A percentile compares a stretch with the other conserved stretches of the same genome.
These are phyloP conservation scores for Solanum chiquidenum DNA, from an alignment of 257 asterid species.

Conservation along the genomic window DNA sequence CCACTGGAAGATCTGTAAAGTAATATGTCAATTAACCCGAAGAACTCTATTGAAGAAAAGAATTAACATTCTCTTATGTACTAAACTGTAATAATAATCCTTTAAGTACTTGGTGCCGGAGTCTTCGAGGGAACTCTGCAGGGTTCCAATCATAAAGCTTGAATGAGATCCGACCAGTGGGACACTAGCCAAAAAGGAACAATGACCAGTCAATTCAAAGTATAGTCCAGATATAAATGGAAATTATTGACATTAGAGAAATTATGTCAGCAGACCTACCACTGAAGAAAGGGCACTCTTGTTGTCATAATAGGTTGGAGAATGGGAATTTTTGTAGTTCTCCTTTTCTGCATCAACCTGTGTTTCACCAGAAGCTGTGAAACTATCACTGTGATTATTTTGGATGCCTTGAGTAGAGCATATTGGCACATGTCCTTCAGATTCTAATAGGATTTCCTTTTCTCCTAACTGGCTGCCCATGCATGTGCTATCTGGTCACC, in stretches of 20 bases:
- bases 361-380: constrained; percentile 34
- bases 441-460: constrained; percentile 36
- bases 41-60: constrained; percentile 5
- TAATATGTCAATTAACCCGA: constrained; percentile 14
- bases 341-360: constrained; percentile 34
- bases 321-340: constrained; percentile 23
- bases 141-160: constrained; percentile 97
- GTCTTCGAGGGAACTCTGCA: constrained; percentile 89
- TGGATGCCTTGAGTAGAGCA: constrained; percentile 34
- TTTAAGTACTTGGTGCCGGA: constrained; percentile 85
- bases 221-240: neutral
- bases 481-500: constrained; percentile 35
- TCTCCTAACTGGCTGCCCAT: constrained; percentile 36
- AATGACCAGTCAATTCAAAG: neutral
- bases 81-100: constrained; percentile 63
- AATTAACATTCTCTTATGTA: constrained; percentile 19
- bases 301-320: constrained; percentile 50
- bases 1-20: constrained; percentile 75
- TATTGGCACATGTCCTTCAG: constrained; percentile 44
- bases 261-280: constrained; percentile 28
- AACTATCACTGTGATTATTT: constrained; percentile 36
- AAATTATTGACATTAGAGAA: neutral
- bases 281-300: constrained; percentile 58
- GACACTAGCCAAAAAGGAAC: constrained; percentile 42
- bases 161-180: constrained; percentile 86